Evolutionary conservation across 495 filamentous ascomycete genomes (phyloP).

Genomic region (Daldinia loculata): DNA sequence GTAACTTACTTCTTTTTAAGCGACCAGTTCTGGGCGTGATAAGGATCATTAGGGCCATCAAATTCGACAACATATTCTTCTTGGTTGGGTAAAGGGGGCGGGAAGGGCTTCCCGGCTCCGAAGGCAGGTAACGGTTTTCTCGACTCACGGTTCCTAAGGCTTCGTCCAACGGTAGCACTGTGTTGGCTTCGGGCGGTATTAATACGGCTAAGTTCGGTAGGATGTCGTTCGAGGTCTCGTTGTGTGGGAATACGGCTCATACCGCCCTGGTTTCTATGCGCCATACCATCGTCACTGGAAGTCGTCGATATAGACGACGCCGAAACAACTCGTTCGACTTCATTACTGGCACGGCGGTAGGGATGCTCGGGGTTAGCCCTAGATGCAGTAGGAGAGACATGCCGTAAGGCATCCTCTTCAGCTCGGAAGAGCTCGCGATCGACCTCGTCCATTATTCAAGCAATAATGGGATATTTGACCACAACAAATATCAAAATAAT

Average conservation of each 20-base stretch:
- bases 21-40: slow-evolving; percentile 87
- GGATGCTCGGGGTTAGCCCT: slow-evolving; percentile 36
- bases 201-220: slow-evolving; percentile 79
- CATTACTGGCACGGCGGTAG: slow-evolving; percentile 47
- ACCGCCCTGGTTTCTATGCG: slow-evolving; percentile 31
- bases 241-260: slow-evolving; percentile 71
- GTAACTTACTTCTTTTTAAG: slow-evolving; percentile 73
- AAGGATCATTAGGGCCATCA: slow-evolving; percentile 77
- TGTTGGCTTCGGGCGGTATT: slow-evolving; percentile 79
- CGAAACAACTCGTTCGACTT: slow-evolving; percentile 60
- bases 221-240: slow-evolving; percentile 73
- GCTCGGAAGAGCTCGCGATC: slow-evolving; percentile 62
- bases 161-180: slow-evolving; percentile 74
- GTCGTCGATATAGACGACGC: slow-evolving; percentile 60
- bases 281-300: slow-evolving; percentile 43
- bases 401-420: slow-evolving; percentile 51
- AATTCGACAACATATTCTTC: slow-evolving; percentile 93
- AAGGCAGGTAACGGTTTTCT: slow-evolving; percentile 66
- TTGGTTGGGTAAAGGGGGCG: slow-evolving; percentile 72
- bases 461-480: neutral
- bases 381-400: slow-evolving; percentile 22
- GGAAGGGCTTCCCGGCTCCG: slow-evolving; percentile 81
- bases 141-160: slow-evolving; percentile 57
- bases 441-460: slow-evolving; percentile 56
- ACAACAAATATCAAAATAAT: neutral